These are phyloP conservation scores for Phytophthora uliginosa DNA, from an alignment of 352 stramenopile genomes.

Conservation along the genomic window DNA sequence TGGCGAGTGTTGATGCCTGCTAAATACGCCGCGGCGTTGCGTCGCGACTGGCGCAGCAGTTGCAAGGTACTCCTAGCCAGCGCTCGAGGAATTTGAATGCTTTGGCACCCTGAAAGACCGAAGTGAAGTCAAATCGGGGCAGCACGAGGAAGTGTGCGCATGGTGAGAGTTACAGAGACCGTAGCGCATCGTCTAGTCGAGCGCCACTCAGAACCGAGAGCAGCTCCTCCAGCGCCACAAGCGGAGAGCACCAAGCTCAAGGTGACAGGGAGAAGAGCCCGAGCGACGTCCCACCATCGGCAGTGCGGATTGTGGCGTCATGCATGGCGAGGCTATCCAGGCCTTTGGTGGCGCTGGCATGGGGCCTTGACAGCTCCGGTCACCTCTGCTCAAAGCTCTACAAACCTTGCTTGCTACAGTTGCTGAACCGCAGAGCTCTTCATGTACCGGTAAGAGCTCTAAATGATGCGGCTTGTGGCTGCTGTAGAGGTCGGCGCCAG, in stretches of 20 bases:
- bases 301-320: conserved; percentile 8
- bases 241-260: conserved; percentile 2
- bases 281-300: conserved; percentile 23
- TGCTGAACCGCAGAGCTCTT: conserved; percentile 19
- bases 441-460: no score
- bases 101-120: conserved; percentile 6
- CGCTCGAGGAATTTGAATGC: conserved; percentile 21
- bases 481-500: conserved; percentile 3
- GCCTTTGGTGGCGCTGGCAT: conserved; percentile 1
- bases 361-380: background rate
- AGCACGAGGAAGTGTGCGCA: conserved; percentile 20
- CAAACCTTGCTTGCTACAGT: background rate
- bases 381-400: conserved; percentile 1
- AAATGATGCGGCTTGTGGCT: background rate
- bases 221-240: conserved; percentile 17
- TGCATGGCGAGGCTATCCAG: conserved; percentile 31
- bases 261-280: conserved; percentile 21
- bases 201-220: conserved; percentile 18
- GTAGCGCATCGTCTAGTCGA: conserved; percentile 30
- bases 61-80: conserved; percentile 12
- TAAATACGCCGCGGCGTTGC: conserved; percentile 22
- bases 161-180: conserved; percentile 40
- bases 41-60: conserved; percentile 20
- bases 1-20: conserved; percentile 19
- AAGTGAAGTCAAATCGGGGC: conserved; percentile 33